Base-by-base conservation (phyloP, 1,139 yeast species). In the Hemisphaericaspora lyxosophila region DNA sequence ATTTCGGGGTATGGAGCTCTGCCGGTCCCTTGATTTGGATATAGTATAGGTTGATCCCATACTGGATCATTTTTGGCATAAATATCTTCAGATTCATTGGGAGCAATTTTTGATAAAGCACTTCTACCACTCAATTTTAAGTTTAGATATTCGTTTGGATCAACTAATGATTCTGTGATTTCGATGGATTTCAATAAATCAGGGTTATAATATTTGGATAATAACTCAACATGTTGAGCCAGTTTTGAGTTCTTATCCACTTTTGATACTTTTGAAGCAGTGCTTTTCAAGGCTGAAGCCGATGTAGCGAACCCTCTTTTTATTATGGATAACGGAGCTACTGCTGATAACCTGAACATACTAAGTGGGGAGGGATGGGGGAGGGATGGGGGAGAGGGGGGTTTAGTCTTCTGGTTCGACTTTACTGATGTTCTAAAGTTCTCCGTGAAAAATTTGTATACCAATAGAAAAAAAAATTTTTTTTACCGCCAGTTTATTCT, bases 111-210 rank as follows among this genome's bases (percentile, higher is more conserved):
- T 16, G 74, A 64, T 29, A 50, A 51, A 4, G 60, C 62, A 26
- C 53, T 50, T 33, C 53, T 53, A 7, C 73, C 74, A 33, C 51
- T 55, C 42, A 59, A 59, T 44, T 59, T 55, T 42, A 69, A 51
- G 18, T 60, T 57, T 42, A 70, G 57, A 36, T 65, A 75, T 48
- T 79, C 75, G 38, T 75, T 67, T 13, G 95, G 94, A 12, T 78
- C 70, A 37, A 88, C 80, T 26, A 78, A 72, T 4, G 85, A 70
- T 62, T 90, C 96, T 1, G 97, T 85, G 36, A 85, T 73, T 50
- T 85, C 70, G 50, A 90, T 87, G 40, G 95, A 80, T 54, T 87
- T 85, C 46, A 90, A 75, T 38, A 89, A 70, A 41, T 82, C 83
- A 20, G 88, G 88, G 7, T 87, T 78, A 58, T 87, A 87, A 64